Evolutionary conservation across 306 rosid species (phyloP).

Genomic region (Pachyrhizus erosus): DNA sequence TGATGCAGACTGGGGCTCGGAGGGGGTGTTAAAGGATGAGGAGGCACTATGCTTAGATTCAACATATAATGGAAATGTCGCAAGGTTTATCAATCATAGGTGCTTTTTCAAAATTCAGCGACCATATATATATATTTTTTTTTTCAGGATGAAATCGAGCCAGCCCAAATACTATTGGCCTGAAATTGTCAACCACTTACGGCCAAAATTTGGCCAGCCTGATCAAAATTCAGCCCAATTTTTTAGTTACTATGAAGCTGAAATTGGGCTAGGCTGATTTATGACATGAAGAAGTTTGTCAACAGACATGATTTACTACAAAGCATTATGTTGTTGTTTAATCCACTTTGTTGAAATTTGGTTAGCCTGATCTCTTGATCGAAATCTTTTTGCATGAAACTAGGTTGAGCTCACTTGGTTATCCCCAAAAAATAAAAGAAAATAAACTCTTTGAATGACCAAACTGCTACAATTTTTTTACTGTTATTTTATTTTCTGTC

Average conservation of each 20-base stretch:
- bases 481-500: neutral
- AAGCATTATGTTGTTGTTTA: neutral
- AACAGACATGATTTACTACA: neutral
- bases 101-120: slow-evolving; percentile 31
- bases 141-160: neutral
- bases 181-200: neutral
- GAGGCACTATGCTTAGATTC: slow-evolving; percentile 96
- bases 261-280: neutral
- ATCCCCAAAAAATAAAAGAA: neutral
- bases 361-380: neutral
- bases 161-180: neutral
- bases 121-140: slow-evolving; percentile 5
- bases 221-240: no score
- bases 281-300: neutral
- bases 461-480: neutral
- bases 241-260: neutral
- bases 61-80: slow-evolving; percentile 84
- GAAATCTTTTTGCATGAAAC: neutral
- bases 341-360: neutral
- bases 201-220: neutral
- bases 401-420: neutral
- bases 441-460: neutral
- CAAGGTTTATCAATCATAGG: slow-evolving; percentile 97
- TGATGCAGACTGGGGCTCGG: slow-evolving; percentile 97
- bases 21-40: slow-evolving; percentile 71